Evolutionary conservation across 306 rosid species (phyloP), one percentile per base, ranked within the genome.

Genomic region (Cucurbita pepo): DNA sequence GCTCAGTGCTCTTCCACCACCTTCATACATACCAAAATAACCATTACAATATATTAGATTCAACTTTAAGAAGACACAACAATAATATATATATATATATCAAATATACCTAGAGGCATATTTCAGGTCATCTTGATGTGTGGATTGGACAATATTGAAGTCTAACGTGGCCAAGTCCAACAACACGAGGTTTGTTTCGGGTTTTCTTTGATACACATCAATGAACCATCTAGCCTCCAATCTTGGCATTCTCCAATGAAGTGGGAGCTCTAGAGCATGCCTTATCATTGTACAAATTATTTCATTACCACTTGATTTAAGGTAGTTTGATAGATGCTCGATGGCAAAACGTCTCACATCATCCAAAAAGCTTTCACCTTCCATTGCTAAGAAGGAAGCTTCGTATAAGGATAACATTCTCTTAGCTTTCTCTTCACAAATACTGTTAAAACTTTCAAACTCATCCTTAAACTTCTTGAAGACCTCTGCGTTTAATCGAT

Each of bases 201-300:
- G 21, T 15, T 60, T 77, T 22, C 8, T 74, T 64, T 8, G 21
- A 16, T 77, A 81, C 16, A 54, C 54, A 61, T 75, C 73, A 30
- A 78, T 71, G 16, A 62, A 77, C 81, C 81, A 81, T 4, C 72
- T 43, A 0, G 63, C 72, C 50, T 81, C 84, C 77, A 75, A 69
- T 45, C 83, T 77, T 11, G 10, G 48, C 74, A 83, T 70, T 56
- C 86, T 71, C 87, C 84, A 80, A 41, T 75, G 78, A 9, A 80
- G 22, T 10, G 84, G 87, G 48, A 83, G 61, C 76, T 80, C 78
- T 36, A 83, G 76, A 56, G 84, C 78, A 83, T 75, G 77, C 0
- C 9, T 64, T 15, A 77, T 79, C 34, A 79, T 38, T 0, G 8
- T 2, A 40, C 19, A 41, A 47, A 44, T 34, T 5, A 59, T 69